phyloP scores from a whole-genome alignment of 2,329 filamentous ascomycete species.

The Diplodia seriata region DNA sequence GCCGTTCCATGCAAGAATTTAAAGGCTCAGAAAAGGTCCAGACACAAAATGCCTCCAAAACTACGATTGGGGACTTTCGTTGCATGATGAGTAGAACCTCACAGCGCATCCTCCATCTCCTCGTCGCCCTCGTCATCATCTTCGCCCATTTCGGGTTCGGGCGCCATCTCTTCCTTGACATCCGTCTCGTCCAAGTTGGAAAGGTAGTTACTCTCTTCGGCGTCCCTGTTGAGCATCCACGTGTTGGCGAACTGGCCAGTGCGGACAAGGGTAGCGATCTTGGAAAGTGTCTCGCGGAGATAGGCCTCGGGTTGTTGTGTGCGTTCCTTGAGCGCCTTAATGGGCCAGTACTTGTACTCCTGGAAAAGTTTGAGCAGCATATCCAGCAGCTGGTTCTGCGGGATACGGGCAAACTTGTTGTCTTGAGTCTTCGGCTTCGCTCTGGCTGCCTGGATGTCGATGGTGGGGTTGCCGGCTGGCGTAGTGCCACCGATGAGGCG shows the following conservation, averaged over 20 bases:
- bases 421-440: conserved; percentile 65
- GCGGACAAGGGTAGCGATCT: conserved; percentile 82
- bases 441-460: conserved; percentile 50
- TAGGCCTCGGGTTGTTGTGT: conserved; percentile 92
- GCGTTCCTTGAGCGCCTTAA: conserved; percentile 79
- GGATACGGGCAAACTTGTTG: conserved; percentile 88
- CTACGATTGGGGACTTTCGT: neutral
- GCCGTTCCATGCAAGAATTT: conserved; percentile 18
- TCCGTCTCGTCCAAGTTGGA: conserved; percentile 2
- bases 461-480: conserved; percentile 55
- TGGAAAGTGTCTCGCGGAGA: conserved; percentile 81
- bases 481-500: conserved; percentile 31
- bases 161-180: conserved; percentile 34
- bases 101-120: conserved; percentile 74
- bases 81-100: conserved; percentile 2
- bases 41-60: neutral
- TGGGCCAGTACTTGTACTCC: conserved; percentile 90
- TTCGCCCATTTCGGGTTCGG: conserved; percentile 52
- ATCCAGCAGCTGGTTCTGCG: conserved; percentile 86
- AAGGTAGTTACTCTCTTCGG: conserved; percentile 24
- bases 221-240: conserved; percentile 71
- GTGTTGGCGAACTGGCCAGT: conserved; percentile 84
- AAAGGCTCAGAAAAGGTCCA: neutral
- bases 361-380: conserved; percentile 83
- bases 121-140: conserved; percentile 69